Percentiles rank a stretch among this genome's conserved stretches.
Evolutionary conservation across 2,329 filamentous ascomycete genomes (phyloP).

Genomic region (Alternaria gansuensis): DNA sequence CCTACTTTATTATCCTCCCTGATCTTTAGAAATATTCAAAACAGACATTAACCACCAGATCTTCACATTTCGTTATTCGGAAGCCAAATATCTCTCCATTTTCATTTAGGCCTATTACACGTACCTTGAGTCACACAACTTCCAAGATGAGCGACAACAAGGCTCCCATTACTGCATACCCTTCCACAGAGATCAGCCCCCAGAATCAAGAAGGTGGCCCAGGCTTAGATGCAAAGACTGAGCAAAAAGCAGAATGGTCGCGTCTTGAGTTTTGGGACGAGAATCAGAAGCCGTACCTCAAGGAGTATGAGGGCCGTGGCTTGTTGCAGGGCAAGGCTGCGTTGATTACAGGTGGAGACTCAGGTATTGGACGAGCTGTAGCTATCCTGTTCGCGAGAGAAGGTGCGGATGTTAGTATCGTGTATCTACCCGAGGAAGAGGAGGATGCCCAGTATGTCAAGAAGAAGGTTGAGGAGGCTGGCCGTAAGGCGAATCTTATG

Average conservation of each 20-base stretch:
- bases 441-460: conserved; percentile 77
- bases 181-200: conserved; percentile 28
- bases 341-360: conserved; percentile 80
- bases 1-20: conserved; percentile 11
- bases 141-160: conserved; percentile 29
- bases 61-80: neutral
- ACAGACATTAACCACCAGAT: neutral
- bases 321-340: conserved; percentile 42
- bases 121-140: conserved; percentile 4
- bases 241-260: conserved; percentile 33
- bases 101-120: neutral
- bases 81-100: neutral
- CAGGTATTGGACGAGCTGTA: conserved; percentile 76
- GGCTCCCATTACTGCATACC: conserved; percentile 30
- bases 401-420: conserved; percentile 74
- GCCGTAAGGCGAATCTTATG: conserved; percentile 59
- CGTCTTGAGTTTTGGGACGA: conserved; percentile 36
- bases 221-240: conserved; percentile 27
- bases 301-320: conserved; percentile 34
- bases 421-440: conserved; percentile 77
- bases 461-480: conserved; percentile 70
- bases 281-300: conserved; percentile 32
- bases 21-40: conserved; percentile 4
- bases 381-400: conserved; percentile 81
- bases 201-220: conserved; percentile 32